Percentiles rank a stretch among this genome's conserved stretches.
phyloP scores from a whole-genome alignment of 768 basidiomycete genomes.

The Suillus sp. region DNA sequence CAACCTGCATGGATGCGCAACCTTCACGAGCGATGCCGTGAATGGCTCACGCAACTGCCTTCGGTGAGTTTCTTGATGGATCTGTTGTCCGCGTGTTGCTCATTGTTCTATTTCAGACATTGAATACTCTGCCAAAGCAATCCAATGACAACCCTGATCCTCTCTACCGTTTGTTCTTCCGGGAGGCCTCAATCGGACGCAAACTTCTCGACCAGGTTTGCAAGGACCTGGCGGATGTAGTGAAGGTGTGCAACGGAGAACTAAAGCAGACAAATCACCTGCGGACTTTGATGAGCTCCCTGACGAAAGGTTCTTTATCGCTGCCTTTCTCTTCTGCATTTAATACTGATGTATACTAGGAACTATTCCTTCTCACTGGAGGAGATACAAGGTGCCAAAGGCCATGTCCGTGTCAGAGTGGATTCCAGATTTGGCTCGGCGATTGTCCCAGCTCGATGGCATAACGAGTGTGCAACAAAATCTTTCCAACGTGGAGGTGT shows the following conservation, averaged over 20 bases:
- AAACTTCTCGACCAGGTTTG: slow-evolving; percentile 79
- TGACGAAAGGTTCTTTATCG: slow-evolving; percentile 75
- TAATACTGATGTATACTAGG: slow-evolving; percentile 47
- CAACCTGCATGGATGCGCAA: slow-evolving; percentile 96
- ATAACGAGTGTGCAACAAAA: slow-evolving; percentile 58
- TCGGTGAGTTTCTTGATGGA: slow-evolving; percentile 47
- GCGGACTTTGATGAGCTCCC: slow-evolving; percentile 83
- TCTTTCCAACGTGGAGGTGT: slow-evolving; percentile 73
- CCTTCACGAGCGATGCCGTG: slow-evolving; percentile 76
- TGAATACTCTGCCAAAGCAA: slow-evolving; percentile 66
- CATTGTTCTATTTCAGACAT: slow-evolving; percentile 44
- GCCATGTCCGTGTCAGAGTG: slow-evolving; percentile 82
- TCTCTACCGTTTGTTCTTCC: slow-evolving; percentile 82
- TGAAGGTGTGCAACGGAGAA: slow-evolving; percentile 82
- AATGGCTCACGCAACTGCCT: slow-evolving; percentile 82
- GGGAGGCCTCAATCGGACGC: slow-evolving; percentile 81
- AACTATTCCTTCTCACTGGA: slow-evolving; percentile 87
- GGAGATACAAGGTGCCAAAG: slow-evolving; percentile 84
- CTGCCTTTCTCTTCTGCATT: not conserved
- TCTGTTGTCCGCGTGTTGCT: slow-evolving; percentile 13
- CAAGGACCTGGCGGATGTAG: slow-evolving; percentile 78
- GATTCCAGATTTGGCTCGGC: slow-evolving; percentile 79
- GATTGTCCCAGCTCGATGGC: slow-evolving; percentile 79
- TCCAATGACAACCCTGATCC: slow-evolving; percentile 78
- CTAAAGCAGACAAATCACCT: slow-evolving; percentile 96